Base-by-base conservation (phyloP, 768 basidiomycete species). In the Pulveroboletus ravenelii region DNA sequence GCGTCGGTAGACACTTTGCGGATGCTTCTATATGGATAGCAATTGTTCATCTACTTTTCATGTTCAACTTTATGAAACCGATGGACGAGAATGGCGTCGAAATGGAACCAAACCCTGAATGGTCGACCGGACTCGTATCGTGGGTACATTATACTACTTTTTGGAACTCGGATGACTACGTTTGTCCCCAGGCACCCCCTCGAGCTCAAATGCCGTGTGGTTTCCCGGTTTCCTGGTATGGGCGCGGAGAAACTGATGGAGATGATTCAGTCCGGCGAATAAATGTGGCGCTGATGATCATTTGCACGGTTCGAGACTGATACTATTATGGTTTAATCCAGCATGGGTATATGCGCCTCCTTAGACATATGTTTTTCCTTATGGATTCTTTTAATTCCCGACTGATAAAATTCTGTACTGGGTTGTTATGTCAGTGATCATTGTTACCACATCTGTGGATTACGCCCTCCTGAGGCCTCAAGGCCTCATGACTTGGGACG, bases 1-100 rank as follows among this genome's bases (percentile, higher is more conserved):
- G 65, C n/a, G 58, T 57, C n/a, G 65, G 67, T 12, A 56, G 53
- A 36, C 48, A 66, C 53, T 69, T 66, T 27, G 65, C 65, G 18
- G 63, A 66, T 6, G 63, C 67, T 12, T 66, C 65, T 36, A 20
- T 66, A n/a, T 66, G 65, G 65, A 57, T 67, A 43, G 67, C 63
- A 15, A 53, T 66, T 5, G 65, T 53, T 9, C 65, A 67, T 47
- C 55, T 66, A 15, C 63, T 69, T 35, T 38, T 65, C 45, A 34
- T 45, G n/a, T 66, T 69, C 46, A 62, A 56, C 30, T 67, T 69
- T 35, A 55, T 50, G 67, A 69, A 56, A 50, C 58, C 47, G 20
- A 36, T 65, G 50, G 58, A 69, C 35, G 50, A 56, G 18, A 50
- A 63, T 27, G 67, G 67, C 4, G 37, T 29, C 17, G 67, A 69